Percentiles rank a stretch among this genome's conserved stretches.
phyloP scores from a whole-genome alignment of 2,329 filamentous ascomycete species.

The Geoglossum cookeanum region DNA sequence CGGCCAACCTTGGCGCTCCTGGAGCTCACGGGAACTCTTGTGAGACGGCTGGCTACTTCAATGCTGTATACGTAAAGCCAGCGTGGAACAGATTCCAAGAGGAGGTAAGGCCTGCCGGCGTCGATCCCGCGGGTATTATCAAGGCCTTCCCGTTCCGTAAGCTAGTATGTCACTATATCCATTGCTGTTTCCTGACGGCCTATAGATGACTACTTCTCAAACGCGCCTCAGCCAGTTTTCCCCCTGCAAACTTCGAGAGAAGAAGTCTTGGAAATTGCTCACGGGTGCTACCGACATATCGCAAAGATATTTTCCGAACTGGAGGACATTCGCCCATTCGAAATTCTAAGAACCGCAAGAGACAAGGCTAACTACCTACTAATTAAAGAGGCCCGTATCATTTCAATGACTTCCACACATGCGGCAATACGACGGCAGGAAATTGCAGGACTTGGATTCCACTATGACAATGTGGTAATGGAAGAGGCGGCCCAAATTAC shows the following conservation, averaged over 20 bases:
- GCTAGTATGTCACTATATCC: neutral
- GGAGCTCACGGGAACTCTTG: conserved; percentile 93
- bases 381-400: conserved; percentile 86
- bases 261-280: conserved; percentile 52
- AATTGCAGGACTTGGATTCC: conserved; percentile 81
- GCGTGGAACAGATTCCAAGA: conserved; percentile 76
- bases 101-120: conserved; percentile 34
- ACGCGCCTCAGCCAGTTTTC: conserved; percentile 76
- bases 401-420: conserved; percentile 97
- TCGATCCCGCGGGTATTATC: conserved; percentile 42
- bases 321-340: conserved; percentile 84
- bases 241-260: conserved; percentile 44
- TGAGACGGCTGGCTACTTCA: conserved; percentile 94
- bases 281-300: conserved; percentile 77
- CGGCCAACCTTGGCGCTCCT: conserved; percentile 64
- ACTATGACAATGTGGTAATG: conserved; percentile 95
- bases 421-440: conserved; percentile 86
- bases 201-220: conserved; percentile 48
- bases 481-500: conserved; percentile 97
- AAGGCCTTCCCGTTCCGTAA: conserved; percentile 68
- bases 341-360: conserved; percentile 70
- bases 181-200: neutral
- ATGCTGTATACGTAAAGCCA: conserved; percentile 75
- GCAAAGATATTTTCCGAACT: conserved; percentile 80
- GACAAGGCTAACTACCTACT: conserved; percentile 95